Evolutionary conservation across 2,329 filamentous ascomycete species (phyloP), one percentile per base, ranked within the genome.

Genomic region (Aschersonia sp.): DNA sequence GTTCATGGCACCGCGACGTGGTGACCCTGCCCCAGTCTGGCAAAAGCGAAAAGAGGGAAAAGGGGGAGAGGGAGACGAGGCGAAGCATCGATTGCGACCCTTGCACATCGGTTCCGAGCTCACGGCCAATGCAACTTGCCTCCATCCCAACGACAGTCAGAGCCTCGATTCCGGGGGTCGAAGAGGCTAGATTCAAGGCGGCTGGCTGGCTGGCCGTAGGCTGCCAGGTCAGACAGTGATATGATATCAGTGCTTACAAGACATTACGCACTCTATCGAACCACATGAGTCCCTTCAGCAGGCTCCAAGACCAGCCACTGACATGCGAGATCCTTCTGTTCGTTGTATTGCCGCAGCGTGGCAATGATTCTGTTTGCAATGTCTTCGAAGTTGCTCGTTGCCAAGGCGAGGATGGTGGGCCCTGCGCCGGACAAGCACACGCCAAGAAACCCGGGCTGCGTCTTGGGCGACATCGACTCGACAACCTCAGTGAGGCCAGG

Each of bases 351-450:
- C 56, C 78, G 75, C 68, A 97, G 89, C 58, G 80, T 77, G 35
- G 72, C 68, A 51, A 95, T 80, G 56, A 94, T 88, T 59, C 80
- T 78, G 46, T 80, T 69, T 3, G 92, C 91, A 56, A 98, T 97
- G 50, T 79, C 74, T 51, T 89, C 83, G 61, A 96, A 97, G 68
- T 94, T 86, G 55, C 82, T 75, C 2, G 91, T 96, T 2, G 92
- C 92, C 41, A 98, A 75, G 3, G 91, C 92, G 43, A 98, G 72
- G 53, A 98, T 96, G 31, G 91, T 97, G 29, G 92, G 92, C 0
- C 92, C 92, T 5, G 92, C 92, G 28, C 92, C 92, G 1, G 89
- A 96, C 30, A 98, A 73, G 64, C 92, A 98, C 52, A 97, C 94
- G 41, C 92, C 92, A 47, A 96, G 75, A 47, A 98, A 78, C 5